Evolutionary conservation across 2,329 filamentous ascomycete genomes (phyloP).

Genomic region (Diaporthe longicolla): DNA sequence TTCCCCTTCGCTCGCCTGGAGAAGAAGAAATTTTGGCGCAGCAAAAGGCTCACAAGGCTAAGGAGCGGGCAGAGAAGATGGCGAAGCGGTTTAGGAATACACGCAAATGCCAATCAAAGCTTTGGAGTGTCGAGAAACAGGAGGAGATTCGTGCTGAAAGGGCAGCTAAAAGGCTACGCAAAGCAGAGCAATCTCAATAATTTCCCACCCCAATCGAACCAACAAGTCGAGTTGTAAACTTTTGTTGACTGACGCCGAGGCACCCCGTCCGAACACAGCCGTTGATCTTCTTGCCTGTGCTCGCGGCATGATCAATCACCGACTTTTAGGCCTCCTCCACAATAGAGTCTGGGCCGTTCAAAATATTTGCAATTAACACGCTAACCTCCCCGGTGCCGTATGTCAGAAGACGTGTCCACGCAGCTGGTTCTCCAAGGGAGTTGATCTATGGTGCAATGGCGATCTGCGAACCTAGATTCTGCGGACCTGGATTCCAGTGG

Average conservation of each 20-base stretch:
- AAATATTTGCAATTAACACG: not conserved
- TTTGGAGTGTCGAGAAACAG: no score
- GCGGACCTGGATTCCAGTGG: not conserved
- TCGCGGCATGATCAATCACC: conserved; percentile 1
- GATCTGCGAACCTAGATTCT: not conserved
- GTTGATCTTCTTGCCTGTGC: not conserved
- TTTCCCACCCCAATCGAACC: not conserved
- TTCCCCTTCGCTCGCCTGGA: no score
- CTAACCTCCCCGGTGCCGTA: not conserved
- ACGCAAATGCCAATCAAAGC: no score
- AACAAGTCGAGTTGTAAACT: not conserved
- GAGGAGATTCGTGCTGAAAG: no score
- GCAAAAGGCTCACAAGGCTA: no score
- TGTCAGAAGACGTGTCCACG: not conserved
- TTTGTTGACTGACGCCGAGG: not conserved
- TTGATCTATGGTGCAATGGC: not conserved
- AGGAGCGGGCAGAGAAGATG: no score
- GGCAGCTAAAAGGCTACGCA: no score
- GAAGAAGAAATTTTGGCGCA: no score
- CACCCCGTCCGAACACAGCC: not conserved
- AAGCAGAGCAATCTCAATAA: no score
- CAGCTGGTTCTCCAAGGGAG: not conserved
- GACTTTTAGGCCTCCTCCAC: not conserved
- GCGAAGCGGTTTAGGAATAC: no score
- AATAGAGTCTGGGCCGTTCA: not conserved